Percentiles rank a stretch among this genome's conserved stretches.
These are phyloP conservation scores for Pleurotus ostreatus DNA, from an alignment of 768 basidiomycete genomes.

Conservation along the genomic window DNA sequence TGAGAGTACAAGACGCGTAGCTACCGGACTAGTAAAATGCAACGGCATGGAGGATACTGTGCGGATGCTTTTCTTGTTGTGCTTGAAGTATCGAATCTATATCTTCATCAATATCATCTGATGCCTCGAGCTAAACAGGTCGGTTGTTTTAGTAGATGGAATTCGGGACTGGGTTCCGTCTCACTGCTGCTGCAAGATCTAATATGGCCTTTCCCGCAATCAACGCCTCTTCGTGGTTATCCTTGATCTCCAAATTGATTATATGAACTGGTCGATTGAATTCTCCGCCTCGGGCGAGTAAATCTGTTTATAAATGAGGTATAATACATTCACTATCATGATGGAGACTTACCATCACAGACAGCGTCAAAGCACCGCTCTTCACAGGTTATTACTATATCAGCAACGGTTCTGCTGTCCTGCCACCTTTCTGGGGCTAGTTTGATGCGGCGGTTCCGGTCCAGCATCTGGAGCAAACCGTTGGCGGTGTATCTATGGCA, in stretches of 20 bases:
- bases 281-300: conserved; percentile 84
- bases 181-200: conserved; percentile 83
- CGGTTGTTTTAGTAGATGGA: neutral
- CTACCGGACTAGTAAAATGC: conserved; percentile 68
- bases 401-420: conserved; percentile 83
- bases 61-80: conserved; percentile 90
- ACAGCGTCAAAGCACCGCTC: conserved; percentile 98
- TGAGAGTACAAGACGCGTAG: no score
- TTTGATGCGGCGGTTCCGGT: conserved; percentile 91
- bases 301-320: conserved; percentile 45
- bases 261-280: conserved; percentile 92
- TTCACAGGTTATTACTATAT: conserved; percentile 98
- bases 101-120: conserved; percentile 85
- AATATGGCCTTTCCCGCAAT: conserved; percentile 95
- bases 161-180: conserved; percentile 22
- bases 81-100: conserved; percentile 81
- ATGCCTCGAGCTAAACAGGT: conserved; percentile 67
- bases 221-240: conserved; percentile 97
- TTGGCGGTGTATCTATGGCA: conserved; percentile 82
- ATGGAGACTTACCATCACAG: conserved; percentile 75
- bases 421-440: conserved; percentile 96
- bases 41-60: conserved; percentile 86
- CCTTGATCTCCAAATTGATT: conserved; percentile 98
- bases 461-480: conserved; percentile 92
- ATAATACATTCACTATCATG: conserved; percentile 3